phyloP scores from a whole-genome alignment of 345 rosid genomes.

The Aethionema arabicum region DNA sequence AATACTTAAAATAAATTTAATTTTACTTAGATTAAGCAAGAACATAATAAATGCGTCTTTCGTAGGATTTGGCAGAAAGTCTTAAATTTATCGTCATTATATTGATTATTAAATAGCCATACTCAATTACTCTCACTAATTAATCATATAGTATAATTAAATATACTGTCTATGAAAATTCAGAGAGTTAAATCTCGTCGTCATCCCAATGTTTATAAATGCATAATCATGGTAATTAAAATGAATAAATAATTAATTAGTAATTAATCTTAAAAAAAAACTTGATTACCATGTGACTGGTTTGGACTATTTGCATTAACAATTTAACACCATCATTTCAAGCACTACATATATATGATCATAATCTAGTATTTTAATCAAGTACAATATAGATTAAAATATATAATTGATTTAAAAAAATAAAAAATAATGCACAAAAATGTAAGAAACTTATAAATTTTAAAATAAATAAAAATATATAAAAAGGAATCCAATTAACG shows the following conservation, averaged over 20 bases:
- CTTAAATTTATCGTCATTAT: slow-evolving; percentile 31
- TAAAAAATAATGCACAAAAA: background rate
- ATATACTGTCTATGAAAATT: slow-evolving; percentile 14
- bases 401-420: background rate
- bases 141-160: background rate
- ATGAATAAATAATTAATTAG: background rate
- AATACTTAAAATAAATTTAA: no score
- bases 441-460: no score
- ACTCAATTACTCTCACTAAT: slow-evolving; percentile 6
- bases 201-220: slow-evolving; percentile 6
- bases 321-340: slow-evolving; percentile 15
- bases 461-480: background rate
- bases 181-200: slow-evolving; percentile 19
- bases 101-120: slow-evolving; percentile 27
- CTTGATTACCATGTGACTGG: slow-evolving; percentile 5
- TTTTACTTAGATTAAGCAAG: no score
- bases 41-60: background rate
- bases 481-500: slow-evolving; percentile 26
- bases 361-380: no score
- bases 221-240: slow-evolving; percentile 28
- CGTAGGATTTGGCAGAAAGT: slow-evolving; percentile 23
- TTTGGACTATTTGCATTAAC: background rate
- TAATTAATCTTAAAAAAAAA: slow-evolving; percentile 1
- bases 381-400: no score
- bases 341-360: background rate